Evolutionary conservation across 805 yeast species (phyloP).

Genomic region (Myxozyma geophila): DNA sequence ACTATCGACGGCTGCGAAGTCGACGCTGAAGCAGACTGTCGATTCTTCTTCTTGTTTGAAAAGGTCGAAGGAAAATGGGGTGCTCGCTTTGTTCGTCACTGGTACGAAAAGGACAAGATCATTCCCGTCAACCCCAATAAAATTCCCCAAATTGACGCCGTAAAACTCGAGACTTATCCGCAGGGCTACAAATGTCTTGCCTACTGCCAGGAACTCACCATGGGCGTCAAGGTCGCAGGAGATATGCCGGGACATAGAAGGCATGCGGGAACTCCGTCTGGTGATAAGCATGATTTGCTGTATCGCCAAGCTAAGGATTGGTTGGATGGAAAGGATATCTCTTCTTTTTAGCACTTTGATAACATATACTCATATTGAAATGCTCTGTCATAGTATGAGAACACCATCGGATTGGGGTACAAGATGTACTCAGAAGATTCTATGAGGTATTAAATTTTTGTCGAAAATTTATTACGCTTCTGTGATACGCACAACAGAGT

Average conservation of each 20-base stretch:
- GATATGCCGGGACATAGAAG: slow-evolving; percentile 16
- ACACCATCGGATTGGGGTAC: neutral
- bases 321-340: slow-evolving; percentile 10
- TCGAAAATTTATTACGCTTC: too few relatives aligned
- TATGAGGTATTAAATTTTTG: too few relatives aligned
- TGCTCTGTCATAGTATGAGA: neutral
- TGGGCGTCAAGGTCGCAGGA: slow-evolving; percentile 4
- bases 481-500: too few relatives aligned
- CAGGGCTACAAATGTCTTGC: slow-evolving; percentile 10
- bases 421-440: too few relatives aligned
- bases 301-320: slow-evolving; percentile 9
- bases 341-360: neutral
- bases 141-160: slow-evolving; percentile 3
- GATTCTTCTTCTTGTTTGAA: slow-evolving; percentile 7
- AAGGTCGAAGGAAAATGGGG: slow-evolving; percentile 8
- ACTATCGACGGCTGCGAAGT: slow-evolving; percentile 7
- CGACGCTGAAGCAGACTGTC: slow-evolving; percentile 14
- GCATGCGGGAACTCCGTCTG: neutral
- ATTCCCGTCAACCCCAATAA: slow-evolving; percentile 11
- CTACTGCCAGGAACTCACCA: slow-evolving; percentile 14
- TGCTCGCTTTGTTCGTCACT: slow-evolving; percentile 7
- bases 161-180: slow-evolving; percentile 4
- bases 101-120: slow-evolving; percentile 15
- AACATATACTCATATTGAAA: neutral
- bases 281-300: slow-evolving; percentile 9